These are phyloP conservation scores for Solanum paucissectum DNA, from an alignment of 257 asterid genomes.

Conservation along the genomic window DNA sequence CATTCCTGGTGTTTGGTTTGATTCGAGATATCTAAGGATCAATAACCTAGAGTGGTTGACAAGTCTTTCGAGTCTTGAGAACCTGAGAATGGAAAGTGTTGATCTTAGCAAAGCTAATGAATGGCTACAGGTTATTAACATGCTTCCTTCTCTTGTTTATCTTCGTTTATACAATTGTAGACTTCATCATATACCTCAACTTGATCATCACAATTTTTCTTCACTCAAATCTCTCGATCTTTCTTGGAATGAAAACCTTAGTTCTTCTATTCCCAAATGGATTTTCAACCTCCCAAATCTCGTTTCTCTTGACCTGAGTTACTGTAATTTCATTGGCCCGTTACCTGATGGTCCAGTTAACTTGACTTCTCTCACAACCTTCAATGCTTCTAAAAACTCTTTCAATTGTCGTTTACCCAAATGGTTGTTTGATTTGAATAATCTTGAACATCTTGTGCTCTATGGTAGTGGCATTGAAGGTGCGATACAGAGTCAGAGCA, in stretches of 20 bases:
- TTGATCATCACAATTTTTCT: neutral
- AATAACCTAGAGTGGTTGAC: neutral
- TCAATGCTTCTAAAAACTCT: slow-evolving; percentile 15
- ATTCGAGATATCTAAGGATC: neutral
- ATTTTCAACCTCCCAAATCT: neutral
- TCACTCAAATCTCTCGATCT: neutral
- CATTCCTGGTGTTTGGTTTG: rapidly evolving
- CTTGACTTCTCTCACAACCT: slow-evolving; percentile 13
- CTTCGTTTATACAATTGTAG: too few species aligned
- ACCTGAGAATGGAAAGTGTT: neutral
- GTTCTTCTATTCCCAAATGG: neutral
- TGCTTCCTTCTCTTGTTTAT: too few species aligned
- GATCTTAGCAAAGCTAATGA: neutral
- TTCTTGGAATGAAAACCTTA: neutral
- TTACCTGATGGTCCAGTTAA: slow-evolving; percentile 30
- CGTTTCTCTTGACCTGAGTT: slow-evolving; percentile 4
- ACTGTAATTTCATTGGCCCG: slow-evolving; percentile 23
- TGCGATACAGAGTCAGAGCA: neutral
- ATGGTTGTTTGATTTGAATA: slow-evolving; percentile 33
- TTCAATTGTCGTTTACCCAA: slow-evolving; percentile 29
- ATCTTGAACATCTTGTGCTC: neutral
- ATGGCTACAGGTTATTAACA: too few species aligned
- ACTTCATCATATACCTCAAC: neutral
- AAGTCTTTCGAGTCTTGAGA: neutral
- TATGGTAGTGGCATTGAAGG: neutral